Conservation (phyloP, 495 filamentous ascomycete genomes). For the Penicillium arizonense region DNA sequence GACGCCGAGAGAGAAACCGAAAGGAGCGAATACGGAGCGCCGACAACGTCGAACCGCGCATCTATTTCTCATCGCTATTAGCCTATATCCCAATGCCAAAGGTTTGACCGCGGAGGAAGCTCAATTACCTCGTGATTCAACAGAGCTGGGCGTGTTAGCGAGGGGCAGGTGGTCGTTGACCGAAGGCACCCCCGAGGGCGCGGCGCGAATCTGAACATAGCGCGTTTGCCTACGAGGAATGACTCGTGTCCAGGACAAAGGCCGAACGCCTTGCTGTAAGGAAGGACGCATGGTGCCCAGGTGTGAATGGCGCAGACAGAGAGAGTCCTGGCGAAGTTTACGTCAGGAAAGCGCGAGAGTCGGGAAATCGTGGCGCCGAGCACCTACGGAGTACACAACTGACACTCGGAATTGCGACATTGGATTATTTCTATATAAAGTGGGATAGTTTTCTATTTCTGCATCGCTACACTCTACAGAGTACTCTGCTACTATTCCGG, state of each 20-base stretch:
- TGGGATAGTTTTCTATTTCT: background rate
- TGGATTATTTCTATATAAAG: slow-evolving; percentile 1
- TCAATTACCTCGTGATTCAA: slow-evolving; percentile 39
- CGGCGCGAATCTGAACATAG: slow-evolving; percentile 45
- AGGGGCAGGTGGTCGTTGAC: slow-evolving; percentile 40
- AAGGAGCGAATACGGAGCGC: slow-evolving; percentile 84
- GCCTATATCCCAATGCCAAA: background rate
- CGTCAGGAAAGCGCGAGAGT: slow-evolving; percentile 27
- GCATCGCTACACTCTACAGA: background rate
- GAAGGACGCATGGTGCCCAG: slow-evolving; percentile 29
- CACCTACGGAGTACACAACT: slow-evolving; percentile 14
- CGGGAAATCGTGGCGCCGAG: slow-evolving; percentile 32
- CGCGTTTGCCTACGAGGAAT: slow-evolving; percentile 36
- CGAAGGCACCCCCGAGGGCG: slow-evolving; percentile 36
- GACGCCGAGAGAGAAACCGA: slow-evolving; percentile 90
- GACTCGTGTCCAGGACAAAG: slow-evolving; percentile 39
- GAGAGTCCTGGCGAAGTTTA: slow-evolving; percentile 21
- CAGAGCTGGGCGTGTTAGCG: slow-evolving; percentile 37
- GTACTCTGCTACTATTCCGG: background rate
- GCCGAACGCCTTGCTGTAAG: slow-evolving; percentile 38
- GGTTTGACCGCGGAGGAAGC: background rate
- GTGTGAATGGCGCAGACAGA: slow-evolving; percentile 14
- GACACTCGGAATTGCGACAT: slow-evolving; percentile 22
- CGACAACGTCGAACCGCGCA: slow-evolving; percentile 91
- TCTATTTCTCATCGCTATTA: slow-evolving; percentile 48